Conservation (phyloP, 805 yeast species). For the Metschnikowia anglica region DNA sequence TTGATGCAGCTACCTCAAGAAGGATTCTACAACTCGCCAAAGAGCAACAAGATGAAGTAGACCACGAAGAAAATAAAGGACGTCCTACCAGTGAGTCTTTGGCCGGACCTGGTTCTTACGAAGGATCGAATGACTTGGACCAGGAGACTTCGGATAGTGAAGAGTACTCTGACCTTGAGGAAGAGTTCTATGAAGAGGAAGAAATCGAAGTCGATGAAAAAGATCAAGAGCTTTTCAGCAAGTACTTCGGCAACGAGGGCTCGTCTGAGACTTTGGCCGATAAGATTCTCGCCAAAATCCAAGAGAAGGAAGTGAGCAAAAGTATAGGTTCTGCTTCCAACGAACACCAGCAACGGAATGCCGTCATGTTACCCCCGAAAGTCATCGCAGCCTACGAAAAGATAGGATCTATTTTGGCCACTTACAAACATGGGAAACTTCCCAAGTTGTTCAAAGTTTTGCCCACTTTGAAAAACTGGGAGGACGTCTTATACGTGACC, state of each 20-base stretch:
- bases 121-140: constrained; percentile 29
- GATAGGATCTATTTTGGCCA: constrained; percentile 80
- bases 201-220: constrained; percentile 70
- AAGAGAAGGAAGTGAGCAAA: constrained; percentile 57
- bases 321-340: constrained; percentile 15
- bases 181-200: constrained; percentile 47
- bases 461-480: constrained; percentile 93
- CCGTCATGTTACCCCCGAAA: constrained; percentile 89
- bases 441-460: constrained; percentile 96
- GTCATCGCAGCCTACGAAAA: constrained; percentile 93
- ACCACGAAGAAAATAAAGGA: constrained; percentile 56
- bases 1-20: constrained; percentile 81
- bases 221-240: constrained; percentile 82
- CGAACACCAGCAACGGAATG: constrained; percentile 22
- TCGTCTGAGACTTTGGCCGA: constrained; percentile 76
- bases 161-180: constrained; percentile 55
- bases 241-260: constrained; percentile 49
- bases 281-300: constrained; percentile 85
- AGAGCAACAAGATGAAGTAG: constrained; percentile 90
- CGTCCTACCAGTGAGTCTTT: background rate
- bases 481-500: constrained; percentile 88
- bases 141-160: constrained; percentile 48
- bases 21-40: constrained; percentile 85
- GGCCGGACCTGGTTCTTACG: background rate
- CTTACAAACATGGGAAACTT: constrained; percentile 92